Evolutionary conservation across 1,284 basidiomycete genomes (phyloP), one percentile per base, ranked within the genome.

Genomic region (Mixia osmundae): DNA sequence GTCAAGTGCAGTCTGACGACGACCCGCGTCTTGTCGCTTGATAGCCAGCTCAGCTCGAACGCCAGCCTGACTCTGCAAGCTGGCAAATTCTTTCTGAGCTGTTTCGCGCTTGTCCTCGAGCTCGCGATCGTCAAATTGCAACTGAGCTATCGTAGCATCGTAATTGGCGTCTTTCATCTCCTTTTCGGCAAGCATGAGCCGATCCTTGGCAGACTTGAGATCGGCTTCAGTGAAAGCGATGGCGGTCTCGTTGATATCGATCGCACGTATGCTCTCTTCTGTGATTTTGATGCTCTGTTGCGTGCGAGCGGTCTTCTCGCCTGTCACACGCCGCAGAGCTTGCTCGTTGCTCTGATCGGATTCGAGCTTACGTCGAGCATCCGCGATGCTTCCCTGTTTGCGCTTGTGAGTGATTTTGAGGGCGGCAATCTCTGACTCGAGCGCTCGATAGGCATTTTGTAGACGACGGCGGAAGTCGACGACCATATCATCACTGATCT

Each of bases 31-130:
- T 0, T 60, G 61, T 40, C 71, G 63, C 52, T 82, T 79, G 43
- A 91, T 54, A 26, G 74, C 69, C 30, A 95, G 57, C 47, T 72
- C 74, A 1, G 85, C 83, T 25, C 87, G 65, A 1, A 70, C 62
- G 43, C 87, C 78, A 0, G 79, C 74, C 52, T 94, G 82, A 25
- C 69, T 54, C 49, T 74, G 83, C 41, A 94, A 57, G 1, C 63
- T 57, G 23, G 69, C 66, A 31, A 89, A 61, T 47, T 95, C 85
- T 1, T 57, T 47, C 39, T 72, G 79, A 38, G 85, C 57, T 18
- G 58, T 57, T 22, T 89, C 82, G 19, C 76, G 64, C 34, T 63
- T 63, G 20, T 69, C 67, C 45, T 94, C 82, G 41, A 80, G 61
- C 22, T 54, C 53, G 22, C 71, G 63, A 16, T 66, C 61, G 38